phyloP scores from a whole-genome alignment of 2,329 filamentous ascomycete genomes.

The Arthroderma sp. region DNA sequence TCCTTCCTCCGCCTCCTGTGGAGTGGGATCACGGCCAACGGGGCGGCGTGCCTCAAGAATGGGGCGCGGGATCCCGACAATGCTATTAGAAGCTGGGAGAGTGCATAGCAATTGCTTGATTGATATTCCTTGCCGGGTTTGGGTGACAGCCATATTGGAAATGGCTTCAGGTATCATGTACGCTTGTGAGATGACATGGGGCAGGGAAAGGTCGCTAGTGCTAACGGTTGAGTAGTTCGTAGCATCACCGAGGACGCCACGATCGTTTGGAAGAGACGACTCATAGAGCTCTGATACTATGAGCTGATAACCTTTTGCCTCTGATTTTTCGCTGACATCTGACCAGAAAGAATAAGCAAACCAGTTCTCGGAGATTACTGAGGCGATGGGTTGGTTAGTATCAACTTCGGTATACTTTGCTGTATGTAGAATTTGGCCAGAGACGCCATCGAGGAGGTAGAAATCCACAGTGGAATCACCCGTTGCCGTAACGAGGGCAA shows the following conservation, averaged over 20 bases:
- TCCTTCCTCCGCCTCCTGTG: constrained; percentile 72
- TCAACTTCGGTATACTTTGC: constrained; percentile 63
- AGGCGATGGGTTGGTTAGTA: constrained; percentile 57
- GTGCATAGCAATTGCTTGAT: constrained; percentile 70
- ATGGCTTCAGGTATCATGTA: constrained; percentile 74
- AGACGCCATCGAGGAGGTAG: constrained; percentile 75
- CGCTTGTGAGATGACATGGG: constrained; percentile 65
- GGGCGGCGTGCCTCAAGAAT: constrained; percentile 78
- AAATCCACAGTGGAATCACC: constrained; percentile 54
- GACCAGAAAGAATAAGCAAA: constrained; percentile 71
- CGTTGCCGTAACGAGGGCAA: constrained; percentile 60
- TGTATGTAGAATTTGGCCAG: constrained; percentile 65
- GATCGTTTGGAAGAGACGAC: constrained; percentile 68
- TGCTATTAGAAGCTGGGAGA: constrained; percentile 57
- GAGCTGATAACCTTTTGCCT: constrained; percentile 72
- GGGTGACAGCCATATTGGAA: constrained; percentile 66
- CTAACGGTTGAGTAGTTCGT: constrained; percentile 70
- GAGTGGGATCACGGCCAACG: constrained; percentile 67
- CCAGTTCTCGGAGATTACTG: constrained; percentile 87
- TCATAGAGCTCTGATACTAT: constrained; percentile 84
- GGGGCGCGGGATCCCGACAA: constrained; percentile 67
- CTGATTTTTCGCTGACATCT: constrained; percentile 36
- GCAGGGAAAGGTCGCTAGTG: constrained; percentile 48
- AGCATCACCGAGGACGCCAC: constrained; percentile 60
- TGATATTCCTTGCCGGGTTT: constrained; percentile 85